Evolutionary conservation across 1,139 yeast genomes (phyloP).

Genomic region (Pichia sp.): DNA sequence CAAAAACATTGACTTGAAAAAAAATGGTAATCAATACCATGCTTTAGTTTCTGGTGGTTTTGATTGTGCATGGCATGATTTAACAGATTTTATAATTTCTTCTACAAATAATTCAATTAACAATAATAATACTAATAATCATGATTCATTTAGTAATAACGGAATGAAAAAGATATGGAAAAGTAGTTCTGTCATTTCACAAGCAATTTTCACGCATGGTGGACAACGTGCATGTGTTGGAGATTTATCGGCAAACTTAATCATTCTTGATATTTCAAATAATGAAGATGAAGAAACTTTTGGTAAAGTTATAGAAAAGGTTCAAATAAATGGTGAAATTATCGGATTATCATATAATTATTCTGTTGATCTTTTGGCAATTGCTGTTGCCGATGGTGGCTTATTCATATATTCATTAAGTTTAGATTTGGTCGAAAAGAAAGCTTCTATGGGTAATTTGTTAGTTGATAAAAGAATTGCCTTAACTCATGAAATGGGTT

Average conservation of each 20-base stretch:
- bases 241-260: conserved; percentile 67
- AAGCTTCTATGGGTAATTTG: conserved; percentile 20
- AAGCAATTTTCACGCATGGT: conserved; percentile 58
- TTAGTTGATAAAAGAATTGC: conserved; percentile 21
- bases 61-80: conserved; percentile 31
- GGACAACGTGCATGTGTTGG: conserved; percentile 66
- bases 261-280: conserved; percentile 40
- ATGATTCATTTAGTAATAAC: conserved; percentile 8
- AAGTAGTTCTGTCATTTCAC: conserved; percentile 61
- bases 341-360: conserved; percentile 57
- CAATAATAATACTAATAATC: neutral
- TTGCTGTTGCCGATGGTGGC: conserved; percentile 63
- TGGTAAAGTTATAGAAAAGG: conserved; percentile 24
- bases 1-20: conserved; percentile 25
- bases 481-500: conserved; percentile 14
- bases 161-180: conserved; percentile 28
- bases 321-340: conserved; percentile 45
- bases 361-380: conserved; percentile 52
- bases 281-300: conserved; percentile 24
- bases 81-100: conserved; percentile 14
- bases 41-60: conserved; percentile 28
- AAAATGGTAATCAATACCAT: conserved; percentile 3
- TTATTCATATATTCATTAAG: conserved; percentile 59
- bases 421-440: conserved; percentile 27
- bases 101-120: neutral